Base-by-base conservation (phyloP, 768 basidiomycete genomes). In the Lactifluus echinatus region DNA sequence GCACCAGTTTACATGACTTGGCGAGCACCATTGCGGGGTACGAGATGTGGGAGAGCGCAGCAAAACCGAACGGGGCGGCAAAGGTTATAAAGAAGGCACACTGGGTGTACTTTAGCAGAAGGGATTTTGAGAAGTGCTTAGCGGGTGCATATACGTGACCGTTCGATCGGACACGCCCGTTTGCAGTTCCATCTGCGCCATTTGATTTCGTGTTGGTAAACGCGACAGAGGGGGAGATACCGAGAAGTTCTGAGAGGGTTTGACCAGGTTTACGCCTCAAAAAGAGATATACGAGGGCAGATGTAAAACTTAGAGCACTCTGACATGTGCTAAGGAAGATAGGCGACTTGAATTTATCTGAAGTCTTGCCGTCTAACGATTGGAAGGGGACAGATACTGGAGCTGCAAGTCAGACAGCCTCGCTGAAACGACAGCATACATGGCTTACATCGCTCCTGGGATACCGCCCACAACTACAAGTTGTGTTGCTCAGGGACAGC, bases 11-110 rank as follows among this genome's bases (percentile, higher is more conserved):
- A 79, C 96, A 98, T 0, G 94, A 97, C 71, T 98, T 98, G 51
- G 91, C 96, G 62, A 98, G 86, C 33, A 98, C 94, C 89, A 97
- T 95, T 43, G 95, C 93, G 49, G 96, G 96, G 76, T 97, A 98
- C 17, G 93, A 93, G 68, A 99, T 93, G 73, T 95, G 91, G 24
- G 90, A 84, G 42, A 98, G 85, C 4, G 93, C 84, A 11, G 93
- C 88, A 73, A 98, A 98, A 51, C 95, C 94, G 68, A 98, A 95
- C 3, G 95, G 96, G 21, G 93, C 89, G 2, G 95, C 95, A 37
- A 83, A 74, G 39, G 93, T 93, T 63, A 96, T 90, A 70, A 93
- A 86, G 23, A 87, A 67, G 23, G 94, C 83, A 68, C 92, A 89
- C 70, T 91, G 90, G 52, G 92, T 75, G 71, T 91, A 93, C 39